Evolutionary conservation across 2,329 filamentous ascomycete genomes (phyloP).

Genomic region (Hymenoscyphus linearis): DNA sequence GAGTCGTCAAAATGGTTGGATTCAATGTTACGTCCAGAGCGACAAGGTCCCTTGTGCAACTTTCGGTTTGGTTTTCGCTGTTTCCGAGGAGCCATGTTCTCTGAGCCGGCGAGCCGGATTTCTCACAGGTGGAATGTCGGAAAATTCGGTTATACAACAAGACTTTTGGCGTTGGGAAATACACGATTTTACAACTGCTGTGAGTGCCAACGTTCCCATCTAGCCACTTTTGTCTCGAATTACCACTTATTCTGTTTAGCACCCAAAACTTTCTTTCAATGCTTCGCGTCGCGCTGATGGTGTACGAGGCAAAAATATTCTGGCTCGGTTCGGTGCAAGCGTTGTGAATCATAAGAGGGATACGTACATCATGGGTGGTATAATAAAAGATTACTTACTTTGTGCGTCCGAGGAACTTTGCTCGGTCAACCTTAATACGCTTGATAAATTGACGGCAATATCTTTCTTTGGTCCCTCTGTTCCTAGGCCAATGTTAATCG

Average conservation of each 20-base stretch:
- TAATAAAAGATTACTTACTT: conserved; percentile 39
- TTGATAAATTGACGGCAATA: background rate
- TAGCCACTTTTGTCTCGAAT: background rate
- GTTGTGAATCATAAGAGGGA: conserved; percentile 29
- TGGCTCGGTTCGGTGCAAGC: conserved; percentile 40
- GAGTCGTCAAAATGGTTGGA: conserved; percentile 29
- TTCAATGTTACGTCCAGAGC: conserved; percentile 17
- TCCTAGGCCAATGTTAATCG: conserved; percentile 64
- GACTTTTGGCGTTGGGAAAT: conserved; percentile 63
- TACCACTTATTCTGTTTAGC: conserved; percentile 5
- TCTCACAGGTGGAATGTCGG: conserved; percentile 65
- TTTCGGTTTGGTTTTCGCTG: conserved; percentile 24
- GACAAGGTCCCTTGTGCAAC: conserved; percentile 12
- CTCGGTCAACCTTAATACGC: conserved; percentile 8
- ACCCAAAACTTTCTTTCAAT: conserved; percentile 32
- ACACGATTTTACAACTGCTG: conserved; percentile 24
- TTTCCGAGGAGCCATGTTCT: background rate
- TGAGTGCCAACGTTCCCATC: conserved; percentile 8
- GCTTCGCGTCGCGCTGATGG: background rate
- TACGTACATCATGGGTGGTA: conserved; percentile 40
- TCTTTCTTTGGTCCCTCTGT: background rate
- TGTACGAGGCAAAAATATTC: background rate
- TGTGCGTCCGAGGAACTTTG: conserved; percentile 46
- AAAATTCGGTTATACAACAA: conserved; percentile 55
- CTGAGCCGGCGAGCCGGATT: conserved; percentile 44